These are phyloP conservation scores for Rhodomyrtus psidioides DNA, from an alignment of 441 rosid species.

Conservation along the genomic window DNA sequence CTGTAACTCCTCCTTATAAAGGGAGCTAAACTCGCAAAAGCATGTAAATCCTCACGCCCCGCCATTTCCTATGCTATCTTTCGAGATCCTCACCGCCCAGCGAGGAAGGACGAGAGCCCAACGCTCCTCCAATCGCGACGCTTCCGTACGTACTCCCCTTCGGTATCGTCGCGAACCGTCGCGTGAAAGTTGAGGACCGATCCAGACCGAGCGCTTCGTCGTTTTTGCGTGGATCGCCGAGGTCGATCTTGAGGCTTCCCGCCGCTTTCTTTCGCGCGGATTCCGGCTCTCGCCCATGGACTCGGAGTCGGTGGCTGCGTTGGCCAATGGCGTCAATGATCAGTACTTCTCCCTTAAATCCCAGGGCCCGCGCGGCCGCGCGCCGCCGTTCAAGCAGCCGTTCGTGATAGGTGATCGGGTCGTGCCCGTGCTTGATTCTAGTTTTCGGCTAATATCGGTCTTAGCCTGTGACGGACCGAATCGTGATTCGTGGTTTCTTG, in stretches of 20 bases:
- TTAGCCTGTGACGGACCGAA: not conserved
- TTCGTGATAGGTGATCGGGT: slow-evolving; percentile 54
- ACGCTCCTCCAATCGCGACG: not conserved
- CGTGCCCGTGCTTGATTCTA: not conserved
- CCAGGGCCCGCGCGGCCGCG: slow-evolving; percentile 9
- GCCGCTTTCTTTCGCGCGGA: not conserved
- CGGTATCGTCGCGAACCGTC: not conserved
- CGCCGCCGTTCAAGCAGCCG: slow-evolving; percentile 46
- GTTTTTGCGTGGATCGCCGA: too few species aligned
- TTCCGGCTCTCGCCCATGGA: slow-evolving; percentile 17
- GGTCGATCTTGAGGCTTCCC: not conserved
- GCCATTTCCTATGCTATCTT: not conserved
- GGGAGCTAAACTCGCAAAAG: not conserved
- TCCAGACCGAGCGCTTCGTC: not conserved
- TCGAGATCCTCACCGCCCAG: not conserved
- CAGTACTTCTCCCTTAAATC: slow-evolving; percentile 19
- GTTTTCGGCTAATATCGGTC: not conserved
- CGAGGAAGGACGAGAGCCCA: not conserved
- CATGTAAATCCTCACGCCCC: not conserved
- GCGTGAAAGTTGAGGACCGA: not conserved
- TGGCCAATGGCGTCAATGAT: slow-evolving; percentile 20
- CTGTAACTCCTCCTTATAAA: not conserved
- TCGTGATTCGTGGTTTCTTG: not conserved
- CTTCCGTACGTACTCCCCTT: not conserved
- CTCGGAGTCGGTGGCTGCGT: not conserved